Conservation (phyloP, 371 early-diverging fungal genomes). For the Gilbertella persicaria region DNA sequence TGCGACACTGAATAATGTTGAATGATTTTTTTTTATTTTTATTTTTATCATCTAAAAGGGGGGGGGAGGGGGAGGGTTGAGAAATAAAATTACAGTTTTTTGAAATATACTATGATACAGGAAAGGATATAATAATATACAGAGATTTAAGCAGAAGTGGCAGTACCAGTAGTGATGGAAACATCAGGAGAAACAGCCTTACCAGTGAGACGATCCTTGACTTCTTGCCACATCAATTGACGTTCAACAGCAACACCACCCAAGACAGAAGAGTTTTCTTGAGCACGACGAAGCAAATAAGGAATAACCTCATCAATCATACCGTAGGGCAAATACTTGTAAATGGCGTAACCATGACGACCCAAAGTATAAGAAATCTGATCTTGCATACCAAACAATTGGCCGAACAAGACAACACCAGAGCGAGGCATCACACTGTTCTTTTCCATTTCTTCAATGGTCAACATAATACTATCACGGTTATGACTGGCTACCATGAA, state of each 20-base stretch:
- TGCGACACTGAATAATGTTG: not conserved
- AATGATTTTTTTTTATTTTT: not conserved
- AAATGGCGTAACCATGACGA: constrained; percentile 73
- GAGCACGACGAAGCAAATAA: constrained; percentile 92
- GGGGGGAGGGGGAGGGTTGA: not conserved
- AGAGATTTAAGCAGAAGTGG: constrained; percentile 5
- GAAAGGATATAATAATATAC: not conserved
- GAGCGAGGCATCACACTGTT: constrained; percentile 55
- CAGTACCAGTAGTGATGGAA: constrained; percentile 11
- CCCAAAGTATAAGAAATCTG: constrained; percentile 77
- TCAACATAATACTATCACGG: constrained; percentile 72
- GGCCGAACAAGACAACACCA: constrained; percentile 89
- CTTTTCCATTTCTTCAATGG: constrained; percentile 68
- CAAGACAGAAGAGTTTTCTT: constrained; percentile 89
- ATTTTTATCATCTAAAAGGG: not conserved
- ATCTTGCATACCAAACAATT: constrained; percentile 92
- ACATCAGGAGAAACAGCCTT: constrained; percentile 17
- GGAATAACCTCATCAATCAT: constrained; percentile 85
- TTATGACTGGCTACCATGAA: constrained; percentile 95
- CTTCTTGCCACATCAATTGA: constrained; percentile 55
- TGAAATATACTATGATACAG: no score
- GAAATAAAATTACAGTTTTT: not conserved
- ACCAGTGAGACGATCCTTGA: constrained; percentile 44
- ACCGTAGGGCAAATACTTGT: constrained; percentile 95
- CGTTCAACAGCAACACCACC: constrained; percentile 52